Evolutionary conservation across 768 basidiomycete genomes (phyloP).

Genomic region (Pleurotus djamor): DNA sequence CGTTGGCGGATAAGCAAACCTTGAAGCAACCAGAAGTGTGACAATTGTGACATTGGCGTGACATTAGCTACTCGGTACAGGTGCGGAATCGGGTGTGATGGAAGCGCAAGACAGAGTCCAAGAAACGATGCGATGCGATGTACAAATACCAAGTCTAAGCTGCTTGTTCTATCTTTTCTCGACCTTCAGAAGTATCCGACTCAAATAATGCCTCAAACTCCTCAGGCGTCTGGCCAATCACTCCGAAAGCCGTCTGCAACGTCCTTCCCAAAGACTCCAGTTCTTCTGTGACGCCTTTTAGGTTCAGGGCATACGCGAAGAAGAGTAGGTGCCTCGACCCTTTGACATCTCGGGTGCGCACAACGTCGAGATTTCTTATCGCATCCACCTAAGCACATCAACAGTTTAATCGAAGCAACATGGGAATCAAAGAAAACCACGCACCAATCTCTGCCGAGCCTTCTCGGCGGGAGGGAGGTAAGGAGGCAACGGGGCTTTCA

Average conservation of each 20-base stretch:
- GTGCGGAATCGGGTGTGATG: not conserved
- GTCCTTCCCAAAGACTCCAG: conserved; percentile 79
- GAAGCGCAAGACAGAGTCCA: not conserved
- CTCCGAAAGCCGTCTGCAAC: conserved; percentile 89
- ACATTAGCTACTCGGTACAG: not conserved
- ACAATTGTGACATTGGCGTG: not conserved
- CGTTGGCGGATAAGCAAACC: too few relatives aligned
- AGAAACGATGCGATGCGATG: not conserved
- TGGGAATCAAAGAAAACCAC: conserved; percentile 13
- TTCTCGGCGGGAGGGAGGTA: conserved; percentile 93
- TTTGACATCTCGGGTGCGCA: conserved; percentile 78
- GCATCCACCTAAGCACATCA: conserved; percentile 61
- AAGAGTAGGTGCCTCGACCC: conserved; percentile 86
- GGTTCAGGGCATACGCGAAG: conserved; percentile 91
- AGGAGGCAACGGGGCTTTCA: conserved; percentile 93
- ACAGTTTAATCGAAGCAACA: not conserved
- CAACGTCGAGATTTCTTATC: conserved; percentile 82
- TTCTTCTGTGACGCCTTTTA: conserved; percentile 85
- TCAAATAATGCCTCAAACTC: conserved; percentile 83
- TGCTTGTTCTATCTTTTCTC: conserved; percentile 17
- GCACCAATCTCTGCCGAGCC: conserved; percentile 74
- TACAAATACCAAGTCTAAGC: conserved; percentile 10
- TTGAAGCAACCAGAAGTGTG: too few relatives aligned
- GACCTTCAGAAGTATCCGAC: conserved; percentile 18
- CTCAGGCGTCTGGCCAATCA: conserved; percentile 78